phyloP scores from a whole-genome alignment of 805 yeast genomes.

The Candida sithepensis region DNA sequence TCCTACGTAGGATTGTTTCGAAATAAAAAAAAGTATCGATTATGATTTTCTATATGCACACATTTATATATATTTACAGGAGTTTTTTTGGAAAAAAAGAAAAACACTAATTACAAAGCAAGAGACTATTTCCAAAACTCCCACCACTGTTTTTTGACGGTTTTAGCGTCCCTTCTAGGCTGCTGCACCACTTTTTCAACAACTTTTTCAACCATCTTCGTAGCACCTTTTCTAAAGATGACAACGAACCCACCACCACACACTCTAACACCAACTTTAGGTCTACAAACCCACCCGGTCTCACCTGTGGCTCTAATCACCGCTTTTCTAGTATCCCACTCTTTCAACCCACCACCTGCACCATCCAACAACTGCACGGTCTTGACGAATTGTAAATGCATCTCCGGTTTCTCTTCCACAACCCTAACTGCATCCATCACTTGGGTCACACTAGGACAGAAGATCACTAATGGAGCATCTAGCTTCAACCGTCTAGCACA shows the following conservation, averaged over 20 bases:
- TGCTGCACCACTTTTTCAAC: background rate
- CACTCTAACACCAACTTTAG: constrained; percentile 43
- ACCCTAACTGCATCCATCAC: constrained; percentile 37
- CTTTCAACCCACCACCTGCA: constrained; percentile 48
- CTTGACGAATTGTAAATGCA: constrained; percentile 34
- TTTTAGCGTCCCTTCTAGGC: background rate
- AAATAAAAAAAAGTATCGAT: background rate
- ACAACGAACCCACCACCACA: constrained; percentile 52
- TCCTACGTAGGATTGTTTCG: background rate
- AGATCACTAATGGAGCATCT: constrained; percentile 42
- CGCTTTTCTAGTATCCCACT: constrained; percentile 46
- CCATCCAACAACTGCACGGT: constrained; percentile 44
- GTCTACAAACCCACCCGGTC: constrained; percentile 43
- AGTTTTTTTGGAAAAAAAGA: too few species aligned
- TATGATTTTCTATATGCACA: background rate
- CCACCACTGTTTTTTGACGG: background rate
- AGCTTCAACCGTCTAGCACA: constrained; percentile 34
- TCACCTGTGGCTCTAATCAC: constrained; percentile 38
- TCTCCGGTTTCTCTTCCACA: constrained; percentile 27
- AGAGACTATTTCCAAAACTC: background rate
- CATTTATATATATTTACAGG: background rate
- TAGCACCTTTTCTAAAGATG: constrained; percentile 34
- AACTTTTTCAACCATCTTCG: constrained; percentile 6
- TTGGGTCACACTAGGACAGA: constrained; percentile 48
- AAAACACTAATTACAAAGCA: too few species aligned